Conservation (phyloP, 2,329 filamentous ascomycete species). For the Rutstroemia sp. region DNA sequence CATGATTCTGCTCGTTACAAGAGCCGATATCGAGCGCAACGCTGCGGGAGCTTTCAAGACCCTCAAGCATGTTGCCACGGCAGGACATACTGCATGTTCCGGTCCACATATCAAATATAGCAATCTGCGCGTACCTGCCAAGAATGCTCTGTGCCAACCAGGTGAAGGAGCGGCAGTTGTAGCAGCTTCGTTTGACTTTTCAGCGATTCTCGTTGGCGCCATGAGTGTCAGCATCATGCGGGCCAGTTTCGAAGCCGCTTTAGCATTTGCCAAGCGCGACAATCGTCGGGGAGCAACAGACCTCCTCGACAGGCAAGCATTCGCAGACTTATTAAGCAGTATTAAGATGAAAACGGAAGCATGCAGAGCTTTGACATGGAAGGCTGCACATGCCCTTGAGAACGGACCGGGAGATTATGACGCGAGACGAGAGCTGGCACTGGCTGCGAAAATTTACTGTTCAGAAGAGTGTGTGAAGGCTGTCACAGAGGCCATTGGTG, state of each 20-base stretch:
- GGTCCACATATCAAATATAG: constrained; percentile 43
- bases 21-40: constrained; percentile 40
- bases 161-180: constrained; percentile 38
- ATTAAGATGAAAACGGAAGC: constrained; percentile 47
- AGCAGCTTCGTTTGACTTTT: constrained; percentile 33
- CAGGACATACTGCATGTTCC: constrained; percentile 41
- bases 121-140: constrained; percentile 39
- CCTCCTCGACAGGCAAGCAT: constrained; percentile 22
- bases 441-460: constrained; percentile 45
- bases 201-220: constrained; percentile 44
- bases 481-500: constrained; percentile 42
- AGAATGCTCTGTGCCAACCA: constrained; percentile 39
- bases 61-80: constrained; percentile 37
- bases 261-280: constrained; percentile 43
- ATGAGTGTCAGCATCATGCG: constrained; percentile 49
- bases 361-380: constrained; percentile 42
- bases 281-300: constrained; percentile 34
- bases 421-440: constrained; percentile 34
- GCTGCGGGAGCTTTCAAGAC: constrained; percentile 37
- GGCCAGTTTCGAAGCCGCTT: constrained; percentile 43
- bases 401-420: constrained; percentile 31
- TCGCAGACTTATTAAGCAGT: constrained; percentile 43
- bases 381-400: constrained; percentile 36
- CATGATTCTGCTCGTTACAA: constrained; percentile 44
- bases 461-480: constrained; percentile 42